Evolutionary conservation across 164 flowering plant genomes (phyloP).

Genomic region (Vitis vinifera): DNA sequence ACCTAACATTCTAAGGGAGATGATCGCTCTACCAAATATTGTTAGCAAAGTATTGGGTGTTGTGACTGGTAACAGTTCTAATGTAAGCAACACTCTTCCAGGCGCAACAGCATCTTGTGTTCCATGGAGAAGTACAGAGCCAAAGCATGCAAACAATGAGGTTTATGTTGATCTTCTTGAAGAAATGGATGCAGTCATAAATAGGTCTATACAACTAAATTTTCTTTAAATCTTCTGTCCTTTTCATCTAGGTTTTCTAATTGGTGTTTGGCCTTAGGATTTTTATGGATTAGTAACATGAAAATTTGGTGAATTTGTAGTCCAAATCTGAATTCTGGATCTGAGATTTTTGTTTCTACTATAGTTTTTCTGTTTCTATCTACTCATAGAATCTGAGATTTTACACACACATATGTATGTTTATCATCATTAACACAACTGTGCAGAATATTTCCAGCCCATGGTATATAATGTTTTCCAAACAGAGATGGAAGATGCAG

Average conservation of each 20-base stretch:
- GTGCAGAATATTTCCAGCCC: not conserved
- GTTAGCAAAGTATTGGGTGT: slow-evolving; percentile 94
- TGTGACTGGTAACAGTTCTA: slow-evolving; percentile 90
- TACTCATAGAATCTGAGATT: too few relatives aligned
- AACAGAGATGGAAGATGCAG: not conserved
- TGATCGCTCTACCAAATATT: slow-evolving; percentile 95
- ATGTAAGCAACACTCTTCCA: slow-evolving; percentile 86
- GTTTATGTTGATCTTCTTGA: slow-evolving; percentile 92
- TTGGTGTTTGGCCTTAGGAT: not conserved
- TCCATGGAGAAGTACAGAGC: slow-evolving; percentile 89
- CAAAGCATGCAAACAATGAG: slow-evolving; percentile 82
- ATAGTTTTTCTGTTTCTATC: too few relatives aligned
- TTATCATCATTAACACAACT: not conserved
- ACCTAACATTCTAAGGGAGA: slow-evolving; percentile 85
- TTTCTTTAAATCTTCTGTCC: not conserved
- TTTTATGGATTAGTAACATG: not conserved
- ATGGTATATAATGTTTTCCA: not conserved
- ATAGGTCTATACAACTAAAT: slow-evolving; percentile 50
- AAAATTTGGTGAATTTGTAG: not conserved
- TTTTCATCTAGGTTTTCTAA: not conserved
- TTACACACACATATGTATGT: too few relatives aligned
- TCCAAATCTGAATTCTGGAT: too few relatives aligned
- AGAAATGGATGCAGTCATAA: slow-evolving; percentile 89
- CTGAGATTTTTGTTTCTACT: too few relatives aligned
- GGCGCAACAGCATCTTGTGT: slow-evolving; percentile 85